These are phyloP conservation scores for Paralagenidium karlingii DNA, from an alignment of 352 stramenopile genomes.

Conservation along the genomic window DNA sequence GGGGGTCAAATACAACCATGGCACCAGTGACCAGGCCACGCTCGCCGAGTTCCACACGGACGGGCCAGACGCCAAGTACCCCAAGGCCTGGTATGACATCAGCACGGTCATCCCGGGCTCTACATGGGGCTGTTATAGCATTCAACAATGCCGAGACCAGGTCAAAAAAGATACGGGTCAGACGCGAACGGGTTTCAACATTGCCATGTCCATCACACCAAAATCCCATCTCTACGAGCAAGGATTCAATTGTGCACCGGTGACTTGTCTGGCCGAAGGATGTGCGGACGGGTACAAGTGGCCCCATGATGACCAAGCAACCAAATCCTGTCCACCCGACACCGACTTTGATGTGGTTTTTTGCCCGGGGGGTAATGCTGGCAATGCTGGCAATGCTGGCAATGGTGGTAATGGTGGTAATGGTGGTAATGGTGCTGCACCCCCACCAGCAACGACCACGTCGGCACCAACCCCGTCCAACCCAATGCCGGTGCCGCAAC, in stretches of 20 bases:
- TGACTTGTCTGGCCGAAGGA: slow-evolving; percentile 18
- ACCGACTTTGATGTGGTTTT: slow-evolving; percentile 26
- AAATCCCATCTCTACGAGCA: slow-evolving; percentile 1
- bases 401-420: neutral
- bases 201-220: slow-evolving; percentile 41
- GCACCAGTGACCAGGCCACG: slow-evolving; percentile 3
- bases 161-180: slow-evolving; percentile 28
- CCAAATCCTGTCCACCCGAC: slow-evolving; percentile 25
- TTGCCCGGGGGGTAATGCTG: slow-evolving; percentile 27
- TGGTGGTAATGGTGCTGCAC: too few relatives aligned
- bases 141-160: slow-evolving; percentile 20
- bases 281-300: slow-evolving; percentile 37
- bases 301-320: slow-evolving; percentile 29
- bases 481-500: too few relatives aligned
- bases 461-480: too few relatives aligned
- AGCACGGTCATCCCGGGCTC: slow-evolving; percentile 31
- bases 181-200: slow-evolving; percentile 39
- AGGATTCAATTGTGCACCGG: slow-evolving; percentile 7
- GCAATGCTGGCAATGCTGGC: neutral
- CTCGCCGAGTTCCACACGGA: slow-evolving; percentile 35
- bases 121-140: slow-evolving; percentile 15
- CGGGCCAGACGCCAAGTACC: too few relatives aligned
- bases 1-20: slow-evolving; percentile 32
- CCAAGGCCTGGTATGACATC: slow-evolving; percentile 44
- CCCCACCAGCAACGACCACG: too few relatives aligned